Evolutionary conservation across 139 green algal genomes (phyloP).

Genomic region (Chlamydomonas eustigma): DNA sequence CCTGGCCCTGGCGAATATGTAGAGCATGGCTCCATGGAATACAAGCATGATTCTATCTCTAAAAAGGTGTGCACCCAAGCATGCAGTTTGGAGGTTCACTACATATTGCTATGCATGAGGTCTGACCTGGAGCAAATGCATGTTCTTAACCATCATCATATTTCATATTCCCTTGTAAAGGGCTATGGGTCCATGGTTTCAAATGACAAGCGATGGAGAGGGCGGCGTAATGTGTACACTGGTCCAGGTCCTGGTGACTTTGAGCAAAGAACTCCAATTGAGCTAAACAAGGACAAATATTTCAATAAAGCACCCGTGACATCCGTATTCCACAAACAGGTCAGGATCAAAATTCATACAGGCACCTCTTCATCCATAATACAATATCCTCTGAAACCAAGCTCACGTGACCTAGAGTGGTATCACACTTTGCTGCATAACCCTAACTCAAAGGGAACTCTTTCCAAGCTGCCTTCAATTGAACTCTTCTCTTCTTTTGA

Average conservation of each 20-base stretch:
- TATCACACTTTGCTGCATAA: too few species aligned
- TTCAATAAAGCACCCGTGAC: background rate
- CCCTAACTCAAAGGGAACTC: too few species aligned
- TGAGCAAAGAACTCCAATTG: background rate
- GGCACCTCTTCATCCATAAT: too few species aligned
- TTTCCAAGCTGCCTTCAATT: too few species aligned
- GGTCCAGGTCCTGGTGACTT: slow-evolving; percentile 4
- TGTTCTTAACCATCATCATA: too few species aligned
- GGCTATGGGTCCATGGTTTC: slow-evolving; percentile 5
- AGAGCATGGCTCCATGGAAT: background rate
- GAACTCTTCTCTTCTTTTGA: too few species aligned
- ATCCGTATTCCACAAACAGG: background rate
- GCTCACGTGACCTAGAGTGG: too few species aligned
- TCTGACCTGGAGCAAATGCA: too few species aligned
- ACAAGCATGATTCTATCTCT: slow-evolving; percentile 2
- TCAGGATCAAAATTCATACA: background rate
- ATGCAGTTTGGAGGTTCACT: too few species aligned
- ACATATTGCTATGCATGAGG: too few species aligned
- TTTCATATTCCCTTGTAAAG: too few species aligned
- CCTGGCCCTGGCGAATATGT: slow-evolving; percentile 16
- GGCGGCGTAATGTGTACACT: background rate
- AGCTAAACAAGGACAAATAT: background rate
- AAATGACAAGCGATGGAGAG: background rate
- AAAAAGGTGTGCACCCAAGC: slow-evolving; percentile 2
- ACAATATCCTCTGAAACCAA: too few species aligned